phyloP scores from a whole-genome alignment of 2,329 filamentous ascomycete genomes.

The Monilinia aucupariae region DNA sequence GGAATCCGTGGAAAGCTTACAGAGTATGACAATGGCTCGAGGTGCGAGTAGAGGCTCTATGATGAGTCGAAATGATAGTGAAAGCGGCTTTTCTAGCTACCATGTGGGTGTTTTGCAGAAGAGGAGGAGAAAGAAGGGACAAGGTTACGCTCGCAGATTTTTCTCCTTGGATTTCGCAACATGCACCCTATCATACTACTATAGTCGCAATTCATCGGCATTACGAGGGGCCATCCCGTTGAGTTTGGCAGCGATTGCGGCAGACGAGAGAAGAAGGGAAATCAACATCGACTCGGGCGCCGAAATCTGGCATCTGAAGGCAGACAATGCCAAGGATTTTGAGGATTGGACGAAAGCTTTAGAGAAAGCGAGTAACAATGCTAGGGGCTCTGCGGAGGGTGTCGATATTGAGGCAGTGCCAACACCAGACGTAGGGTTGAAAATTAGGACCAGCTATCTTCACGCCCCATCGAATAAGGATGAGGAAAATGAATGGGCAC shows the following conservation, averaged over 20 bases:
- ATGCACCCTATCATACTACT: conserved; percentile 93
- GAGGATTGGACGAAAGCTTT: conserved; percentile 80
- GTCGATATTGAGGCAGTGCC: conserved; percentile 38
- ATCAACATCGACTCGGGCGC: conserved; percentile 96
- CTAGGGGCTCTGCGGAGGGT: conserved; percentile 40
- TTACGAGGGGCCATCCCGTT: conserved; percentile 88
- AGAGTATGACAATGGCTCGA: conserved; percentile 37
- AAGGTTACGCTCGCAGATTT: conserved; percentile 87
- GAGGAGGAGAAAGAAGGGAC: conserved; percentile 84
- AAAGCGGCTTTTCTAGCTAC: conserved; percentile 47
- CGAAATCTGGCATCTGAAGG: conserved; percentile 91
- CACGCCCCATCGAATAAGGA: conserved; percentile 36
- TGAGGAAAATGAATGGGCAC: conserved; percentile 80
- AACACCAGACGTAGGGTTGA: conserved; percentile 30
- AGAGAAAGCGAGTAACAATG: conserved; percentile 69
- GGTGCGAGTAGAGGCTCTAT: conserved; percentile 43
- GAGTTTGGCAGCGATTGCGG: conserved; percentile 83
- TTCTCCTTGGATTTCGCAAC: conserved; percentile 95
- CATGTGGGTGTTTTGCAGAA: conserved; percentile 85
- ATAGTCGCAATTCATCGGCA: conserved; percentile 87
- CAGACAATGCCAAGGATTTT: conserved; percentile 79
- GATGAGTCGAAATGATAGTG: conserved; percentile 48
- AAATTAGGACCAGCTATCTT: conserved; percentile 34
- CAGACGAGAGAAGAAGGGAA: conserved; percentile 80
- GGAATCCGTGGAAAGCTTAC: conserved; percentile 57